These are phyloP conservation scores for Amorphotheca resinae DNA, from an alignment of 495 filamentous ascomycete genomes.

Conservation along the genomic window DNA sequence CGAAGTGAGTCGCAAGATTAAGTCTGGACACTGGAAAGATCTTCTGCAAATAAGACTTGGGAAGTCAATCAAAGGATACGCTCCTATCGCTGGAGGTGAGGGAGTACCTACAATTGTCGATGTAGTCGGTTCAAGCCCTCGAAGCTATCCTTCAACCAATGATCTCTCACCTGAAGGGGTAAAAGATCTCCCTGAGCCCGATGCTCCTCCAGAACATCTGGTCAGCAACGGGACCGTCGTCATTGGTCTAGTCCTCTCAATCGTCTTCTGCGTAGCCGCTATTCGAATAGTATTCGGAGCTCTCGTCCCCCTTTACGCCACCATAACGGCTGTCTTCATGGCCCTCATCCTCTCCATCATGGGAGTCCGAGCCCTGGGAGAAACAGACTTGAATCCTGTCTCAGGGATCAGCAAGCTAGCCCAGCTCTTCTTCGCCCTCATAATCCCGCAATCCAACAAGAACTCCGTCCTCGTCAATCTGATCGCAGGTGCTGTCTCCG, in stretches of 20 bases:
- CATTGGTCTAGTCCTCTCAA: constrained; percentile 61
- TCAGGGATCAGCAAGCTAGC: constrained; percentile 95
- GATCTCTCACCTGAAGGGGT: constrained; percentile 2
- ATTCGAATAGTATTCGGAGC: constrained; percentile 68
- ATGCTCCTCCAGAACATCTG: constrained; percentile 74
- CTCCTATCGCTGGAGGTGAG: constrained; percentile 12
- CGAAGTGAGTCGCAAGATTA: constrained; percentile 5
- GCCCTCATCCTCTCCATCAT: constrained; percentile 85
- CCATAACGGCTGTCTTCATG: constrained; percentile 71
- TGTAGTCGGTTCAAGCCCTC: constrained; percentile 1
- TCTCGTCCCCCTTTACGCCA: constrained; percentile 55
- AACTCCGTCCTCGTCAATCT: constrained; percentile 86
- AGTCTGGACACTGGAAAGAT: constrained; percentile 17
- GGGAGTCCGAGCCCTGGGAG: constrained; percentile 88
- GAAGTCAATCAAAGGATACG: constrained; percentile 14
- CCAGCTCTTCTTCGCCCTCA: constrained; percentile 83
- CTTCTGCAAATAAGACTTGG: constrained; percentile 2
- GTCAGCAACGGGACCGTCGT: constrained; percentile 60
- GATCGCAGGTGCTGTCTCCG: constrained; percentile 80
- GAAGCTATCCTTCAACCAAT: not conserved
- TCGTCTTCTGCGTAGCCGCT: constrained; percentile 65
- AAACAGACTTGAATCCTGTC: constrained; percentile 95
- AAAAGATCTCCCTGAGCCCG: constrained; percentile 34
- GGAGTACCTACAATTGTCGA: constrained; percentile 6
- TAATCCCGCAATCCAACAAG: constrained; percentile 63